phyloP scores from a whole-genome alignment of 257 asterid genomes.

The Knoxia roxburghii region DNA sequence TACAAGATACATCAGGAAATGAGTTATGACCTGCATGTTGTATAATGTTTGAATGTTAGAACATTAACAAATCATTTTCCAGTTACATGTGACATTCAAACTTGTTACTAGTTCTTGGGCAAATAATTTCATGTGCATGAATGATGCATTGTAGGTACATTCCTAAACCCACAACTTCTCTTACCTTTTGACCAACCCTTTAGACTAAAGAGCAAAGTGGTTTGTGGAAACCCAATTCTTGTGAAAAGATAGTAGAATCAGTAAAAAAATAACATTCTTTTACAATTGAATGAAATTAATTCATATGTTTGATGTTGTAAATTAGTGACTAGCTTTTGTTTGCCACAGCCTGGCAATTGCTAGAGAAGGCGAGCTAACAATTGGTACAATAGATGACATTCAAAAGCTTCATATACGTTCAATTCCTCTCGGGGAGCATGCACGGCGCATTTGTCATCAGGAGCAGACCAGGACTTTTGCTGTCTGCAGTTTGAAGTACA shows the following conservation, averaged over 20 bases:
- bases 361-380: slow-evolving; percentile 91
- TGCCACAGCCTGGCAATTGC: slow-evolving; percentile 89
- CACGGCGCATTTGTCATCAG: slow-evolving; percentile 97
- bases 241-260: background rate
- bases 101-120: background rate
- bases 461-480: slow-evolving; percentile 95
- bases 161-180: background rate
- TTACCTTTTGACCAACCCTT: background rate
- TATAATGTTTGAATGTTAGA: no score
- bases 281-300: background rate
- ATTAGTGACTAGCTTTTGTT: slow-evolving; percentile 14
- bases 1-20: background rate
- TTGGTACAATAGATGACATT: slow-evolving; percentile 96
- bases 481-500: slow-evolving; percentile 68
- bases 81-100: background rate
- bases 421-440: slow-evolving; percentile 95
- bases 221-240: background rate
- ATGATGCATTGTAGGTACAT: background rate
- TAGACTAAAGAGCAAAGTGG: background rate
- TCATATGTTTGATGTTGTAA: slow-evolving; percentile 1
- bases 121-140: background rate
- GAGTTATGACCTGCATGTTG: background rate
- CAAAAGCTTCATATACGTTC: slow-evolving; percentile 98
- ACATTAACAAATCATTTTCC: background rate
- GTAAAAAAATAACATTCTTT: background rate